Base-by-base conservation (phyloP, 441 rosid species). In the Raphanus hybrid region DNA sequence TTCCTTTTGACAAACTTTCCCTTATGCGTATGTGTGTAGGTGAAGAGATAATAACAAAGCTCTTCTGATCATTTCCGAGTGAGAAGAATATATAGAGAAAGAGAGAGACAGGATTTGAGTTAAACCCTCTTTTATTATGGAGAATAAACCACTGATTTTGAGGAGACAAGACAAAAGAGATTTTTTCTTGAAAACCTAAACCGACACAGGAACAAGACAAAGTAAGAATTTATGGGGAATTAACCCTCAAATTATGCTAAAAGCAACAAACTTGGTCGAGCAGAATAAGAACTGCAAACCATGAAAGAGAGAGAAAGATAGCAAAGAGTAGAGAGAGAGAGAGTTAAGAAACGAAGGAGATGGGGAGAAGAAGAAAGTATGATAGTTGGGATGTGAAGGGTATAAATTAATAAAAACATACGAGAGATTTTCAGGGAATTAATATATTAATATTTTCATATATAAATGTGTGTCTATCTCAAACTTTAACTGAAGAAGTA, bases 401-500 rank as follows among this genome's bases (percentile, higher is more conserved):
- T 79, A 79, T 79, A 75, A 15, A 80, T 60, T 71, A 66, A 39
- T 48, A 48, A 74, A 74, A 75, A 74, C 75, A 75, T 69, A 64
- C 18, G 26, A 58, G 50, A 58, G 50, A 45, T 64, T 16, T 74
- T 79, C 48, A 60, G 18, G 16, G 52, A 61, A 67, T 78, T 67
- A 67, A 73, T 59, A 48, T 27, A 35, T 14, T 15, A 67, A 70
- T 11, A 37, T 45, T 43, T 18, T 57, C 15, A 64, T 78, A 50
- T 85, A 88, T 80, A 85, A 55, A 55, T 86, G 76, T 71, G 67
- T 73, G 70, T 81, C 20, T 77, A 62, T 77, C 69, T 77, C 65
- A 54, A 75, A 85, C 98, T 92, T 92, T 92, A 94, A 87, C 96
- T 77, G 97, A 90, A 88, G 87, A 75, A 67, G 81, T 57, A 71